Evolutionary conservation across 2,329 filamentous ascomycete species (phyloP).

Genomic region (Lecanicillium sp.): DNA sequence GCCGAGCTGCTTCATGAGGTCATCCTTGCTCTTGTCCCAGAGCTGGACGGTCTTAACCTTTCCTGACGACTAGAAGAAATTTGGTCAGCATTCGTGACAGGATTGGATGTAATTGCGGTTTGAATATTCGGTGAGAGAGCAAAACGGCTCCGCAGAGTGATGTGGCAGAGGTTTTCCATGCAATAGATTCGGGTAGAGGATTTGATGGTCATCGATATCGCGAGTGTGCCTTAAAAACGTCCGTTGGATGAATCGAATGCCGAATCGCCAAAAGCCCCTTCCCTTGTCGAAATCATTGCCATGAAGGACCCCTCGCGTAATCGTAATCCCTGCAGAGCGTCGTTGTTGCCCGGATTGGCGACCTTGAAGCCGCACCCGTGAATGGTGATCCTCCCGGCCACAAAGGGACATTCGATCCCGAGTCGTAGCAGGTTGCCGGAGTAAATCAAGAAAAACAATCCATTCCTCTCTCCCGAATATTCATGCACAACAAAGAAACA

Average conservation of each 20-base stretch:
- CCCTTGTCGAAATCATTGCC: neutral
- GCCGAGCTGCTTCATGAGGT: slow-evolving; percentile 88
- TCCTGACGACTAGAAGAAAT: slow-evolving; percentile 35
- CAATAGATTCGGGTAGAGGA: too few species aligned
- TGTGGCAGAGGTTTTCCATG: neutral
- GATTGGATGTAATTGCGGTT: too few species aligned
- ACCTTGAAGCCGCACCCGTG: neutral
- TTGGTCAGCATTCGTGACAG: slow-evolving; percentile 7
- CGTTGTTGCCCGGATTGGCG: neutral
- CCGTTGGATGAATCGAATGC: neutral
- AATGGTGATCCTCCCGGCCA: neutral
- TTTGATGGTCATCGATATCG: neutral
- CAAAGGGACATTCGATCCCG: too few species aligned
- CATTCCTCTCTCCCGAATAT: slow-evolving; percentile 1
- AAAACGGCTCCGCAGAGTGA: neutral
- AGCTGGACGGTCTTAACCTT: slow-evolving; percentile 94
- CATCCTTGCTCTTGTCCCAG: slow-evolving; percentile 99
- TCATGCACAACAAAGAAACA: neutral
- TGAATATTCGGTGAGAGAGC: neutral
- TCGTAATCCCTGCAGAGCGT: neutral
- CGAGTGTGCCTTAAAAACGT: neutral
- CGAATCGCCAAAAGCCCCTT: neutral
- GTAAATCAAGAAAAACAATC: neutral
- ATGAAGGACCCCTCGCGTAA: slow-evolving; percentile 2
- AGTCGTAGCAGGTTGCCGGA: too few species aligned